Conservation (phyloP, 176 grass and related monocot species). For the Phoenix dactylifera region DNA sequence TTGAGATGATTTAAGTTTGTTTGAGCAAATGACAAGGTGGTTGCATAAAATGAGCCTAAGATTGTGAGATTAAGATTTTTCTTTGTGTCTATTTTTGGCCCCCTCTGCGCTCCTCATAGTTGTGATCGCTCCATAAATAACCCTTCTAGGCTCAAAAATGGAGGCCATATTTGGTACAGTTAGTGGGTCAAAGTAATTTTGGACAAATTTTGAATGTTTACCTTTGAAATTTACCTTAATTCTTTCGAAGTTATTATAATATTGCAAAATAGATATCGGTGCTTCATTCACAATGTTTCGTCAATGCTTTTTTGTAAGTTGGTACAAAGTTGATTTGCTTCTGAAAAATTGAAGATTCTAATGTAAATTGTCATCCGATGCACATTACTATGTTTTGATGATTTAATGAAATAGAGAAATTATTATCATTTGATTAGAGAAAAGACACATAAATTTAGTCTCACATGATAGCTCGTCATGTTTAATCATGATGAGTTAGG, state of each 20-base stretch:
- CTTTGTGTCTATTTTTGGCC: too few relatives aligned
- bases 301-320: neutral
- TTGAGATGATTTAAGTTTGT: too few relatives aligned
- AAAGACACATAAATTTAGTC: too few relatives aligned
- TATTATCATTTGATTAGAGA: neutral
- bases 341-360: too few relatives aligned
- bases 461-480: neutral
- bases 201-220: neutral
- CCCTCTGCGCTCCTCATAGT: too few relatives aligned
- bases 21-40: too few relatives aligned
- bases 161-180: too few relatives aligned
- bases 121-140: too few relatives aligned
- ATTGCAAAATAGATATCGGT: neutral
- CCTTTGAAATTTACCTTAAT: neutral
- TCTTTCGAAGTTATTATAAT: neutral
- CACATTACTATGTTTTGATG: neutral
- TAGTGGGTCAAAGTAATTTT: too few relatives aligned
- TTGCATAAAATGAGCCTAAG: too few relatives aligned
- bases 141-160: too few relatives aligned
- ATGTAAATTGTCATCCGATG: neutral
- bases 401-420: neutral
- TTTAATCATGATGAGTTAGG: neutral
- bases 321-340: neutral
- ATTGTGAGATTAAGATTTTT: too few relatives aligned
- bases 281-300: conserved; percentile 8